A percentile compares a stretch with the other conserved stretches of the same genome.
Evolutionary conservation across 495 filamentous ascomycete species (phyloP).

Genomic region (Penicillium cosmopolitanum): DNA sequence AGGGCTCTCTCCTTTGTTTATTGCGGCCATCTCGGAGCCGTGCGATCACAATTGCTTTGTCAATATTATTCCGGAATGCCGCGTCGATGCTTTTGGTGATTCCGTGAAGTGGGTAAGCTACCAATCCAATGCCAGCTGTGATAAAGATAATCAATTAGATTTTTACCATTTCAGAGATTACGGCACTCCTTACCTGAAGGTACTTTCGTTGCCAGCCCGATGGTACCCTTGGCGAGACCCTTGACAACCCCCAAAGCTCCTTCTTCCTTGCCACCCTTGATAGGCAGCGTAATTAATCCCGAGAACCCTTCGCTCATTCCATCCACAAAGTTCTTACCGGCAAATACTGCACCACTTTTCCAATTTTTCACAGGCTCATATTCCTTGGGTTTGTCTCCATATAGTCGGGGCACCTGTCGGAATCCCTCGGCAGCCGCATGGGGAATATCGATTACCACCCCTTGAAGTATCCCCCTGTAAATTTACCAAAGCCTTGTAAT

Average conservation of each 20-base stretch:
- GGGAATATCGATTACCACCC: too few relatives aligned
- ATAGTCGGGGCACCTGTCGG: too few relatives aligned
- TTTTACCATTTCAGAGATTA: background rate
- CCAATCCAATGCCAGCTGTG: background rate
- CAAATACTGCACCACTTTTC: slow-evolving; percentile 39
- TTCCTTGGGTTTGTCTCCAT: slow-evolving; percentile 56
- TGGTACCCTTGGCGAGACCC: slow-evolving; percentile 75
- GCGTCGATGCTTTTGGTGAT: background rate
- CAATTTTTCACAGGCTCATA: slow-evolving; percentile 34
- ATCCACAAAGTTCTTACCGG: slow-evolving; percentile 62
- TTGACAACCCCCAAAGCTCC: slow-evolving; percentile 63
- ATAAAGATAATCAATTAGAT: too few relatives aligned
- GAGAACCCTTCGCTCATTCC: slow-evolving; percentile 77
- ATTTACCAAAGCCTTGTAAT: too few relatives aligned
- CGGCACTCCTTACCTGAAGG: slow-evolving; percentile 26
- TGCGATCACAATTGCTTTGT: background rate
- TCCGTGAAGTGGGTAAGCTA: background rate
- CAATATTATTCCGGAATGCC: too few relatives aligned
- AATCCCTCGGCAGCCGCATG: too few relatives aligned
- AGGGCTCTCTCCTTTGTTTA: background rate
- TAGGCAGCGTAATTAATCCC: slow-evolving; percentile 68
- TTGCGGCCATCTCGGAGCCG: background rate
- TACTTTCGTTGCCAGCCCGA: slow-evolving; percentile 71
- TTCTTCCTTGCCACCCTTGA: slow-evolving; percentile 61
- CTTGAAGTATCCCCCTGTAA: too few relatives aligned